Base-by-base conservation (phyloP, 441 rosid species). In the Metrosideros polymorpha region DNA sequence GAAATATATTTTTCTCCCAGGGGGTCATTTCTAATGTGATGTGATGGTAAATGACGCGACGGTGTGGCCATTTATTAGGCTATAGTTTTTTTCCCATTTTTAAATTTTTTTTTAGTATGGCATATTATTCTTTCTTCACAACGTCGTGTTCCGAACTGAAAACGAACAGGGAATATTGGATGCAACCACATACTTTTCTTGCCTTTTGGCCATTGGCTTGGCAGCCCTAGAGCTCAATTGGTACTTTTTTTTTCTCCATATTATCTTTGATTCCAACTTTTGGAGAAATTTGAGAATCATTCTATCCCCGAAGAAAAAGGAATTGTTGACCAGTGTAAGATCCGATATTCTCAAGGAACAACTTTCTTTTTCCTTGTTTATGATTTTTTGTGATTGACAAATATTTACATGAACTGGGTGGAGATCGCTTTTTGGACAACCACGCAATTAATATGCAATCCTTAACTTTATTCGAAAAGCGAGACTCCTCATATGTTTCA, bases 401-500 rank as follows among this genome's bases (percentile, higher is more conserved):
- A 66, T 35, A 24, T 66, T 32, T 22, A 19, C 45, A 66, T 5
- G 45, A 35, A 35, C 14, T 19, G 2, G n/a, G n/a, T n/a, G 19
- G 7, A 0, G 77, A 14, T 9, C 77, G 12, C 77, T n/a, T 66
- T 66, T 39, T 19, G 2, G 14, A 35, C 45, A 19, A 9, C 13
- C 24, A 19, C 14, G 45, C 14, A 22, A 66, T 19, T 35, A 35
- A 39, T 39, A 39, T 71, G 17, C 79, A 71, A 22, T 39, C 22
- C 79, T 0, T n/a, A 22, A 39, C 47, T 71, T 71, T 71, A 71
- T 6, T 39, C 17, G 17, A 0, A 1, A 12, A 39, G 63, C 3
- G 30, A 39, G 17, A 12, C 61, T 56, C 47, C 7, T 24, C 15
- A 0, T 66, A 22, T 22, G 0, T 6, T 39, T 6, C 0, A 1